Evolutionary conservation across 352 stramenopile genomes (phyloP).

Genomic region (Globisporangium yorkense): DNA sequence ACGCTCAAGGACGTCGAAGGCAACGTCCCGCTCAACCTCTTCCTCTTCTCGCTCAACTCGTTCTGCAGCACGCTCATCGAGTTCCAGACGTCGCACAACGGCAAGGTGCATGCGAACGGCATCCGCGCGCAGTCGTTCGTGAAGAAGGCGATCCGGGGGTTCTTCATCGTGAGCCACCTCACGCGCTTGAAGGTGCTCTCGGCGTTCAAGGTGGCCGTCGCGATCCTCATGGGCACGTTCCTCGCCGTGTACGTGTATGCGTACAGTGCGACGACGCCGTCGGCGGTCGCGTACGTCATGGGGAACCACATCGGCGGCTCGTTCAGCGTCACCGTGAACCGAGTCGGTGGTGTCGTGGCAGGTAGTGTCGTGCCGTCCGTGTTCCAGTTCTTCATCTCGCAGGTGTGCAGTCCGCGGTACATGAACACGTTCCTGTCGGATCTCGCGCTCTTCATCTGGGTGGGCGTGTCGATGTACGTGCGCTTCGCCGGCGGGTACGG

Average conservation of each 20-base stretch:
- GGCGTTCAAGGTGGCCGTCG: conserved; percentile 48
- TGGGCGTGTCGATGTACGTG: conserved; percentile 72
- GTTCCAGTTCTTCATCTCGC: conserved; percentile 80
- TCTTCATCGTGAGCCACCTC: conserved; percentile 47
- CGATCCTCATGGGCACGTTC: conserved; percentile 61
- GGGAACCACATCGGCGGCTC: conserved; percentile 71
- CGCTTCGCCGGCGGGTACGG: conserved; percentile 61
- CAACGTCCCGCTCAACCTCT: conserved; percentile 79
- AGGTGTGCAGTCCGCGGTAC: conserved; percentile 41
- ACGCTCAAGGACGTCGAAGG: conserved; percentile 65
- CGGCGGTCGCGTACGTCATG: conserved; percentile 71
- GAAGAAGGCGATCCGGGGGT: conserved; percentile 31
- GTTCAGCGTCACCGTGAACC: conserved; percentile 79
- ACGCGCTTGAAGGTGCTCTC: conserved; percentile 29
- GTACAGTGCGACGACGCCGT: conserved; percentile 59
- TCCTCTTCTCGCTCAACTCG: conserved; percentile 80
- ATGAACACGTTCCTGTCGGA: conserved; percentile 45
- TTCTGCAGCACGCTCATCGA: conserved; percentile 74
- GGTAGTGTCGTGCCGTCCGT: conserved; percentile 77
- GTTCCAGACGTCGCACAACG: conserved; percentile 61
- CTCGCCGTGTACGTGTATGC: conserved; percentile 70
- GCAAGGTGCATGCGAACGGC: conserved; percentile 39
- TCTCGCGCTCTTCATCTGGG: conserved; percentile 64
- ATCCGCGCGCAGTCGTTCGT: conserved; percentile 52
- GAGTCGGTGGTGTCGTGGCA: conserved; percentile 76